phyloP scores from a whole-genome alignment of 192 early-diverging fungal species.

The Coemansia sp. region DNA sequence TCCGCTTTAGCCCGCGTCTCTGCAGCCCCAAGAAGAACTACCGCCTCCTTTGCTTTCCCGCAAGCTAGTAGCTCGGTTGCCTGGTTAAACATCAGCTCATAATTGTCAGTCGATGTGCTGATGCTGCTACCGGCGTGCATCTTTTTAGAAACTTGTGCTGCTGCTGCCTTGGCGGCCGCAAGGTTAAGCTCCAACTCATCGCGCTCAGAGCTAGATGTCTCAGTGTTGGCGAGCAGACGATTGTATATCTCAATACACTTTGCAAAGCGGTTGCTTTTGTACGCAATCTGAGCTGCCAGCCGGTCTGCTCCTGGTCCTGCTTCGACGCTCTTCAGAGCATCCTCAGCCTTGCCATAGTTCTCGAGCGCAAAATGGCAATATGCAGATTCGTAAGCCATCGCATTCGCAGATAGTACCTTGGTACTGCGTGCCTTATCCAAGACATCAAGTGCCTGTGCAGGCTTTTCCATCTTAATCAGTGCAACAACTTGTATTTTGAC shows the following conservation, averaged over 20 bases:
- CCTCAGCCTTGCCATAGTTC: conserved; percentile 28
- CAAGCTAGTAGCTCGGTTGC: conserved; percentile 36
- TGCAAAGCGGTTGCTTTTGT: conserved; percentile 38
- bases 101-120: background rate
- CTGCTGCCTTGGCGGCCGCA: conserved; percentile 42
- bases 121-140: background rate
- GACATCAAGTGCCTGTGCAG: conserved; percentile 25
- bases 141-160: conserved; percentile 18
- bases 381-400: conserved; percentile 33
- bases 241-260: conserved; percentile 39
- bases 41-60: conserved; percentile 24
- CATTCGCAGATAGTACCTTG: conserved; percentile 16
- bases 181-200: conserved; percentile 39
- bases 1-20: conserved; percentile 15
- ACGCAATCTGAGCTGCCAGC: conserved; percentile 49
- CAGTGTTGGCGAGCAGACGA: conserved; percentile 17
- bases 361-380: conserved; percentile 46
- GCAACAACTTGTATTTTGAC: conserved; percentile 45
- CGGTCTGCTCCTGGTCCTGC: conserved; percentile 13
- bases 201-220: conserved; percentile 15
- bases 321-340: conserved; percentile 13
- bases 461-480: conserved; percentile 41
- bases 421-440: conserved; percentile 25
- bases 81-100: conserved; percentile 45
- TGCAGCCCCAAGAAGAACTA: conserved; percentile 20